Base-by-base conservation (phyloP, 2,329 filamentous ascomycete species). In the Dactylellina sp. region DNA sequence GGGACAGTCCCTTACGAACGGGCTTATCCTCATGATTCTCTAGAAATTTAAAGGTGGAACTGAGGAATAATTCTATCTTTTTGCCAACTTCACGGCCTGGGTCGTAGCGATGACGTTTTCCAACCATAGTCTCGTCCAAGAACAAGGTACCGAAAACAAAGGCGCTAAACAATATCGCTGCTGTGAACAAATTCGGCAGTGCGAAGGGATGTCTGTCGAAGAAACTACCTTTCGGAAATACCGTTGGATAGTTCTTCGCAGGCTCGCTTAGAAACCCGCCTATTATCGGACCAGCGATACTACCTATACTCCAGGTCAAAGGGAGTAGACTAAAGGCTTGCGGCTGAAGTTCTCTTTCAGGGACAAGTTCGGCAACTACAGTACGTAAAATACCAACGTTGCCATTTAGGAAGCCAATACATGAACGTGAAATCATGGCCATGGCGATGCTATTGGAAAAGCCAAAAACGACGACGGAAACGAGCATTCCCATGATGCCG, bases 261-360 rank as follows among this genome's bases (percentile, higher is more conserved):
- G 94, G 94, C 70, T 92, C 89, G 7, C 93, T 92, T 72, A 98
- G 87, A 75, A 92, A 89, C 2, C 94, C 94, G 25, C 94, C 94
- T 78, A 98, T 75, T 28, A 90, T 2, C 88, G 94, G 94, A 0
- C 94, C 94, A 77, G 97, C 91, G 39, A 97, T 92, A 37, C 89
- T 91, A 0, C 94, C 94, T 59, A 97, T 83, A 9, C 89, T 93
- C 90, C 92, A 98, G 32, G 87, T 91, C 14, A 98, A 82, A 2
- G 94, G 94, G 93, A 98, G 97, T 49, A 98, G 85, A 76, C 90
- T 93, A 81, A 98, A 98, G 0, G 95, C 95, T 59, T 88, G 85
- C 0, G 94, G 93, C 79, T 97, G 94, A 49, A 77, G 74, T 70
- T 93, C 90, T 80, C 87, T 92, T 80, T 95, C 89, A 0, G 92